Evolutionary conservation across 306 rosid genomes (phyloP), one percentile per base, ranked within the genome.

Genomic region (Bauhinia variegata): DNA sequence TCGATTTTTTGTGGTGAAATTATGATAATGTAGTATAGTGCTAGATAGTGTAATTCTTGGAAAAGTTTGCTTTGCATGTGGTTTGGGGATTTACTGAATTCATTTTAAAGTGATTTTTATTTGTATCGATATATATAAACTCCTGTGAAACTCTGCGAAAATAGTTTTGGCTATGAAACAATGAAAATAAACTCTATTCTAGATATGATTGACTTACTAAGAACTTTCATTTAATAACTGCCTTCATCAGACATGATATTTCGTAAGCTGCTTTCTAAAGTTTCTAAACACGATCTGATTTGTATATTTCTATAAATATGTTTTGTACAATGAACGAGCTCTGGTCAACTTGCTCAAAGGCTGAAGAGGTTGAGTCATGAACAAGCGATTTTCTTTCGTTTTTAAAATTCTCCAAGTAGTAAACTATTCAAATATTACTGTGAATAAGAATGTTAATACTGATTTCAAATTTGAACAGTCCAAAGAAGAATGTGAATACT

Each of bases 401-500:
- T 23, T 75, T 7, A 32, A 46, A n/a, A n/a, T 47, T 60, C 0
- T 13, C 53, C 42, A 46, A 12, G 18, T 30, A 1, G 38, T 55
- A 46, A 75, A 41, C 63, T 56, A 9, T 66, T 64, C 53, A 65
- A 57, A 36, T 42, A 43, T 41, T 44, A 14, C 46, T 75, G 75
- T 63, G 7, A 44, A 6, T 23, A 23, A 36, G 37, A 81, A 54
- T 41, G 13, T 41, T 72, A 39, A 60, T 70, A 64, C 63, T 67
- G 63, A 56, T 42, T 70, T 10, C 75, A 28, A 16, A 82, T 70
- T 71, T 70, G 62, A 63, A 75, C 96, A 92, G 98, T 92, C 98
- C 13, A 84, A 85, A 82, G 92, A 89, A 82, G 96, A 92, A 70
- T 92, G 98, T n/a, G n/a, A 39, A 60, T 70, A 64, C 63, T 67